A percentile compares a stretch with the other conserved stretches of the same genome.
phyloP scores from a whole-genome alignment of 352 stramenopile genomes.

The Pythium brachiatum region DNA sequence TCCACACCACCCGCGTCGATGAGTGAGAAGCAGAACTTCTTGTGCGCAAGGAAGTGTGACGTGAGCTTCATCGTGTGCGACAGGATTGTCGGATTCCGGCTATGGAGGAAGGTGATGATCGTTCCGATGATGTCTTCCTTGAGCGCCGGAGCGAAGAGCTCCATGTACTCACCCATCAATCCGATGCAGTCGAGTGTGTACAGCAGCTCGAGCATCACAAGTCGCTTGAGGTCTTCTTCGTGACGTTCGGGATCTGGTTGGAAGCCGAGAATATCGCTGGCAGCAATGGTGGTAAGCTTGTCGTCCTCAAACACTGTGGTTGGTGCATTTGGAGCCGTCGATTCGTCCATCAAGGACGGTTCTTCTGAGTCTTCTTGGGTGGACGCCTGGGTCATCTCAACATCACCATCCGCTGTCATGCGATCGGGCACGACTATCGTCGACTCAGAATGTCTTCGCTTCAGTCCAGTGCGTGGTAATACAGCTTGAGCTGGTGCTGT shows the following conservation, averaged over 20 bases:
- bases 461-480: neutral
- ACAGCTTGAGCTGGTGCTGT: neutral
- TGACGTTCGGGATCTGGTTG: conserved; percentile 45
- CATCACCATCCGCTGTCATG: neutral
- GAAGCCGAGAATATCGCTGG: conserved; percentile 12
- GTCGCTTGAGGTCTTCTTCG: conserved; percentile 74
- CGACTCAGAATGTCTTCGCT: conserved; percentile 24
- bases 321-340: neutral
- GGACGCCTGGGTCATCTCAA: neutral
- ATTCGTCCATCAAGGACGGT: neutral
- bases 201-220: conserved; percentile 80
- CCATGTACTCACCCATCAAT: conserved; percentile 81
- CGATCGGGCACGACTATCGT: neutral
- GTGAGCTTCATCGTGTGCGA: conserved; percentile 82
- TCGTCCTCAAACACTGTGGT: neutral
- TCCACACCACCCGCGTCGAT: conserved; percentile 74
- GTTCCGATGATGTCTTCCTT: conserved; percentile 84
- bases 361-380: conserved; percentile 18
- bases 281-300: neutral
- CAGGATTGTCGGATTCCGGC: conserved; percentile 74
- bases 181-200: conserved; percentile 84
- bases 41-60: conserved; percentile 84
- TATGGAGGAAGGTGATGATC: conserved; percentile 83
- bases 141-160: conserved; percentile 76
- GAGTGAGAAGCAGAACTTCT: conserved; percentile 80